phyloP scores from a whole-genome alignment of 2,329 filamentous ascomycete species.

The Xylariaceae sp. region DNA sequence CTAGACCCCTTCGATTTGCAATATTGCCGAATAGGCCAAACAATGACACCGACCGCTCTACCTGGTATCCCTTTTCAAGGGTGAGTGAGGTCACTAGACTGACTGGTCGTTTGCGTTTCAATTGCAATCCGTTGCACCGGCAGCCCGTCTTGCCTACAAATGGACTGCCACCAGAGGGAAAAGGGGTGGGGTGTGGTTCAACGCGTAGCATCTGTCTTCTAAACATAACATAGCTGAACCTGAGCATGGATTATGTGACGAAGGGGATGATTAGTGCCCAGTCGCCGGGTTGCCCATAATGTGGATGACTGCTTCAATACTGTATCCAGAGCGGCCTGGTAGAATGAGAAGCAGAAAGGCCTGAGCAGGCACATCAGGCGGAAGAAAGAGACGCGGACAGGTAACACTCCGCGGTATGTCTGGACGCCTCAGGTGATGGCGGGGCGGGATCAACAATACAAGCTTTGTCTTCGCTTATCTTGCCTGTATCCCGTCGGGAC shows the following conservation, averaged over 20 bases:
- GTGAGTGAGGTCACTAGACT: not conserved
- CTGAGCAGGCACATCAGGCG: not conserved
- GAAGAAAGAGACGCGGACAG: not conserved
- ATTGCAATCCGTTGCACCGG: not conserved
- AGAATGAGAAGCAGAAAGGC: not conserved
- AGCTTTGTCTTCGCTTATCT: constrained; percentile 12
- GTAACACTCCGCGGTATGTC: not conserved
- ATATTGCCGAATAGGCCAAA: not conserved
- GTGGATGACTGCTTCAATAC: not conserved
- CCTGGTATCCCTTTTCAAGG: not conserved
- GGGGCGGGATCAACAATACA: not conserved
- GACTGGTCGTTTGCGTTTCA: not conserved
- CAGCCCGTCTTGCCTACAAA: not conserved
- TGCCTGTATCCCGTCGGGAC: not conserved
- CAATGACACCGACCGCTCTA: not conserved
- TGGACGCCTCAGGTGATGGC: not conserved
- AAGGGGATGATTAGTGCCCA: not conserved
- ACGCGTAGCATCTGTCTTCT: not conserved
- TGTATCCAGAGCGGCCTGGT: too few species aligned
- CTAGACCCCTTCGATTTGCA: not conserved
- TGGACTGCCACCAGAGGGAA: not conserved
- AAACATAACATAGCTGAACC: not conserved
- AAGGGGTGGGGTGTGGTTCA: not conserved
- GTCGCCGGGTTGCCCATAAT: not conserved
- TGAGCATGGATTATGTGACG: not conserved